phyloP scores from a whole-genome alignment of 148 eudicot genomes.

The Drosera capensis region DNA sequence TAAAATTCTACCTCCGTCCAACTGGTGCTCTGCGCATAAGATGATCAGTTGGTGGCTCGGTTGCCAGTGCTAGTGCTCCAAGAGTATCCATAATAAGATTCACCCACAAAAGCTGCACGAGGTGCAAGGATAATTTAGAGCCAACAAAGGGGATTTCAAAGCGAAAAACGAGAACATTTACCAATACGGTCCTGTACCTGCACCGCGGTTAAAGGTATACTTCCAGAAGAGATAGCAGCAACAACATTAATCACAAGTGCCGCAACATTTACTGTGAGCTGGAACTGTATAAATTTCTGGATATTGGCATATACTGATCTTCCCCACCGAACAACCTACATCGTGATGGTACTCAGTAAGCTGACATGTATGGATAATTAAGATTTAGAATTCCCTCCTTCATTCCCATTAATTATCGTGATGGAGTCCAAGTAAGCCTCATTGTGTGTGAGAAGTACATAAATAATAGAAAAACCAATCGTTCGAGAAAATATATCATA shows the following conservation, averaged over 20 bases:
- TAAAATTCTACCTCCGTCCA: conserved; percentile 61
- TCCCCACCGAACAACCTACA: conserved; percentile 94
- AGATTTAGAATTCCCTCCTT: no score
- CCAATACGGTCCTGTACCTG: conserved; percentile 31
- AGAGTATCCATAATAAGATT: conserved; percentile 96
- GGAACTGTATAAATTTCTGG: conserved; percentile 93
- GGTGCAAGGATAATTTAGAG: conserved; percentile 1
- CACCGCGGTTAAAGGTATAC: conserved; percentile 74
- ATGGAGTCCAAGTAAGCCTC: no score
- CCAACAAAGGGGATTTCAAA: not conserved
- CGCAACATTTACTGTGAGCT: conserved; percentile 93
- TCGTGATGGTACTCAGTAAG: not conserved
- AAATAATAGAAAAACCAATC: no score
- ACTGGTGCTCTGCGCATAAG: conserved; percentile 84
- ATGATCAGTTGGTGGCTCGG: conserved; percentile 90
- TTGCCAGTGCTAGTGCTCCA: conserved; percentile 91
- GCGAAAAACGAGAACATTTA: not conserved
- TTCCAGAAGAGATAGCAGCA: conserved; percentile 74
- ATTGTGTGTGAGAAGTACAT: no score
- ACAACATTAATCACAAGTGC: conserved; percentile 84
- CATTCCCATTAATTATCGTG: no score
- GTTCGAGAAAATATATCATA: conserved; percentile 17
- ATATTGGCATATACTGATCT: conserved; percentile 92
- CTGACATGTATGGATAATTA: no score
- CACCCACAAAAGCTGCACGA: conserved; percentile 82